Base-by-base conservation (phyloP, 2,329 filamentous ascomycete genomes). In the Claviceps sp. region DNA sequence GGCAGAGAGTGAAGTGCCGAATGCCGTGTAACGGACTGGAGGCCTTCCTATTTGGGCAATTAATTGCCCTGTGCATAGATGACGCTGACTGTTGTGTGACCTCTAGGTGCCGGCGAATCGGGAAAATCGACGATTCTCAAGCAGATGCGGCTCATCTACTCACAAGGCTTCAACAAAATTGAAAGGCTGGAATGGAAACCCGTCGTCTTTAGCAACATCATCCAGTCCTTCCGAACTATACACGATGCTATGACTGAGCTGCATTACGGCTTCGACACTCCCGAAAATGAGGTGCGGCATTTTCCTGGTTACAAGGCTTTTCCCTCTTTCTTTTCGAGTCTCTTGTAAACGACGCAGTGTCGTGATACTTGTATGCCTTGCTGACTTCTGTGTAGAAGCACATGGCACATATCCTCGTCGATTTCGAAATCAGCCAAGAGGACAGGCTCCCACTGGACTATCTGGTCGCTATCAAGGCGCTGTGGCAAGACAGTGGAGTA, bases 131-230 rank as follows among this genome's bases (percentile, higher is more conserved):
- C 91, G 1, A 90, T 97, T 54, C 80, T 97, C 58, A 97, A 97
- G 74, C 91, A 97, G 75, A 97, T 98, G 93, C 91, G 91, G 68
- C 83, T 98, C 68, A 96, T 98, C 61, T 93, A 97, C 67, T 83
- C 88, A 14, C 83, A 89, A 67, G 91, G 93, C 49, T 97, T 97
- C 72, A 88, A 82, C 63, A 86, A 87, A 62, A 82, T 80, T 57
- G 93, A 97, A 68, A 87, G 89, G 67, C 82, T 94, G 58, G 88
- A 96, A 74, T 95, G 88, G 78, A 89, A 93, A 60, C 86, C 89
- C 16, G 90, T 96, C 62, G 90, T 97, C 59, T 97, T 96, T 70
- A 90, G 85, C 69, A 98, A 98, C 68, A 78, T 97, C 58, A 76
- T 96, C 49, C 87, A 95, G 60, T 91, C 91, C 2, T 93, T 95